These are phyloP conservation scores for Sextonia rubra DNA, from an alignment of 164 flowering plant species.

Conservation along the genomic window DNA sequence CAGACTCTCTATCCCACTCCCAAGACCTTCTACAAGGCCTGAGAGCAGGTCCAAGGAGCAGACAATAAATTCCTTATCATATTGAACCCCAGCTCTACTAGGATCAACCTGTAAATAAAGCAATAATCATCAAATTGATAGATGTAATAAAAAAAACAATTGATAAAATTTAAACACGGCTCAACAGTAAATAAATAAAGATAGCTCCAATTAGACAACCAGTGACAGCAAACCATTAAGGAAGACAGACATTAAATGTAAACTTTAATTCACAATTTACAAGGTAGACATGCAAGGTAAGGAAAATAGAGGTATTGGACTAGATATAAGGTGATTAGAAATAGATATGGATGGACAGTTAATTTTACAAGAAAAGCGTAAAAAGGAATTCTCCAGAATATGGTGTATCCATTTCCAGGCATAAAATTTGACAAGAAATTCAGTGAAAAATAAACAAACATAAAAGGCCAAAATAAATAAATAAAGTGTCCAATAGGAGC, in stretches of 20 bases:
- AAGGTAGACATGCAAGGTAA: neutral
- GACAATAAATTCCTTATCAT: conserved; percentile 90
- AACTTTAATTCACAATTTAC: neutral
- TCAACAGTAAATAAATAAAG: neutral
- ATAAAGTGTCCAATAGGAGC: neutral
- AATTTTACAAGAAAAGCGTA: too few relatives aligned
- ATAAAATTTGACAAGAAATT: neutral
- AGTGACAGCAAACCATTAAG: neutral
- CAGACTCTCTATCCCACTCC: conserved; percentile 92
- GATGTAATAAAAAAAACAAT: neutral
- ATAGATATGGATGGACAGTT: neutral
- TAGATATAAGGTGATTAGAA: neutral
- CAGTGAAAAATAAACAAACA: too few relatives aligned
- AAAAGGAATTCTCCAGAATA: neutral
- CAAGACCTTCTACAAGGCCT: conserved; percentile 97
- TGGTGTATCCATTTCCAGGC: neutral
- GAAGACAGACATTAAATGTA: neutral
- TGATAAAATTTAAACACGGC: neutral
- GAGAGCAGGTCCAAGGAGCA: conserved; percentile 94
- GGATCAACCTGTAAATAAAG: conserved; percentile 68
- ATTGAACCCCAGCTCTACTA: conserved; percentile 71
- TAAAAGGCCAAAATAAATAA: neutral
- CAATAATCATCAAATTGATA: neutral
- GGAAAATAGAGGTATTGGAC: neutral
- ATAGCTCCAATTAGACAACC: neutral